Evolutionary conservation across 2,329 filamentous ascomycete genomes (phyloP).

Genomic region (Dactylellina leptospora): DNA sequence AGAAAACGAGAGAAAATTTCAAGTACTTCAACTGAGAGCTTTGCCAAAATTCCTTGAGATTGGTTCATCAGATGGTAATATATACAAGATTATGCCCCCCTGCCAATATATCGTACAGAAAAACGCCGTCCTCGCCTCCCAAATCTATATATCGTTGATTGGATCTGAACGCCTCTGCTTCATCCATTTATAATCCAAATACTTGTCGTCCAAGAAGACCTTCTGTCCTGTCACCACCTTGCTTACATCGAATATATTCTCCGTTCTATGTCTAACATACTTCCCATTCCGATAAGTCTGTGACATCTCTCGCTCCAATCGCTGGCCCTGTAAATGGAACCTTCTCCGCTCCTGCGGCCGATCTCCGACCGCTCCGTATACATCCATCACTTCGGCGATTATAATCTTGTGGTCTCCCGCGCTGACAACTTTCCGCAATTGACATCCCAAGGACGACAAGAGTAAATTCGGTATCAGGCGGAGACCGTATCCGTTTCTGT

Average conservation of each 20-base stretch:
- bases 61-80: too few species aligned
- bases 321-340: conserved; percentile 41
- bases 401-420: conserved; percentile 41
- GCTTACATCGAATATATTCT: conserved; percentile 48
- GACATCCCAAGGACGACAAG: conserved; percentile 31
- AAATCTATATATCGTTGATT: conserved; percentile 35
- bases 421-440: conserved; percentile 35
- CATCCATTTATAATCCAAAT: conserved; percentile 38
- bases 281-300: conserved; percentile 52
- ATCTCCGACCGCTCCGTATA: conserved; percentile 45
- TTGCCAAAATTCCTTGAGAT: too few species aligned
- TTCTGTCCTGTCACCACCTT: conserved; percentile 30
- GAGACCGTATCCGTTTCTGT: conserved; percentile 36
- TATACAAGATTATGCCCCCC: too few species aligned
- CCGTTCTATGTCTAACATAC: conserved; percentile 44
- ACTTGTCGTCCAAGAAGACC: conserved; percentile 35
- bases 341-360: conserved; percentile 34
- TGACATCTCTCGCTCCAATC: conserved; percentile 46
- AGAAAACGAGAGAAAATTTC: too few species aligned
- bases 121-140: not conserved
- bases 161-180: conserved; percentile 29
- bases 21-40: too few species aligned
- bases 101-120: not conserved
- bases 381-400: conserved; percentile 47
- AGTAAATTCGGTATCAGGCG: conserved; percentile 44